A percentile compares a stretch with the other conserved stretches of the same genome.
Conservation (phyloP, 2,329 filamentous ascomycete genomes). For the Penicillium crustosum region DNA sequence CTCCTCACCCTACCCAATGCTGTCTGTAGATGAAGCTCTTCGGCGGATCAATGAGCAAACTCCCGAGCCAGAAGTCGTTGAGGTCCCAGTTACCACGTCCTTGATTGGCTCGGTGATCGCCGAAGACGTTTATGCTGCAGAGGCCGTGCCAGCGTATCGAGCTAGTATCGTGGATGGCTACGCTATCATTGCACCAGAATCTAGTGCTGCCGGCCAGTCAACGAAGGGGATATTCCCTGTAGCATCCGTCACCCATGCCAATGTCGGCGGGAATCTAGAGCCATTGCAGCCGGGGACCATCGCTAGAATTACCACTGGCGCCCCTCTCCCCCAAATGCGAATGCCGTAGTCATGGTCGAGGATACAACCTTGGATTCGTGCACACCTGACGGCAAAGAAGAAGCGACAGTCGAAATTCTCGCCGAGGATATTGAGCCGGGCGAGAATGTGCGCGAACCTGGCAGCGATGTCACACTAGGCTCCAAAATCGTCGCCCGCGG, state of each 20-base stretch:
- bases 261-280: conserved; percentile 63
- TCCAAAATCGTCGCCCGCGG: conserved; percentile 71
- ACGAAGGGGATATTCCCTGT: conserved; percentile 84
- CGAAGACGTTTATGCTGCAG: conserved; percentile 73
- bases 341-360: conserved; percentile 94
- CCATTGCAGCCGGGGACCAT: conserved; percentile 71
- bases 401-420: conserved; percentile 83
- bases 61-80: conserved; percentile 60
- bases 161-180: conserved; percentile 98
- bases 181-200: conserved; percentile 64
- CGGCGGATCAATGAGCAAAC: conserved; percentile 70
- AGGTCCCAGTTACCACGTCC: conserved; percentile 60
- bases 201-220: conserved; percentile 54
- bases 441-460: conserved; percentile 88
- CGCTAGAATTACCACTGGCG: conserved; percentile 90
- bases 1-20: conserved; percentile 88
- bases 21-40: conserved; percentile 80
- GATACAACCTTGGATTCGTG: conserved; percentile 76
- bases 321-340: conserved; percentile 82
- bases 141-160: conserved; percentile 87
- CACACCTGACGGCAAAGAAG: conserved; percentile 79
- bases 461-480: conserved; percentile 76
- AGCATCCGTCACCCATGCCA: conserved; percentile 79
- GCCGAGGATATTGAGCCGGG: conserved; percentile 71
- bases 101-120: conserved; percentile 79